A percentile compares a stretch with the other conserved stretches of the same genome.
These are phyloP conservation scores for Diaporthe capsici DNA, from an alignment of 2,329 filamentous ascomycete species.

Conservation along the genomic window DNA sequence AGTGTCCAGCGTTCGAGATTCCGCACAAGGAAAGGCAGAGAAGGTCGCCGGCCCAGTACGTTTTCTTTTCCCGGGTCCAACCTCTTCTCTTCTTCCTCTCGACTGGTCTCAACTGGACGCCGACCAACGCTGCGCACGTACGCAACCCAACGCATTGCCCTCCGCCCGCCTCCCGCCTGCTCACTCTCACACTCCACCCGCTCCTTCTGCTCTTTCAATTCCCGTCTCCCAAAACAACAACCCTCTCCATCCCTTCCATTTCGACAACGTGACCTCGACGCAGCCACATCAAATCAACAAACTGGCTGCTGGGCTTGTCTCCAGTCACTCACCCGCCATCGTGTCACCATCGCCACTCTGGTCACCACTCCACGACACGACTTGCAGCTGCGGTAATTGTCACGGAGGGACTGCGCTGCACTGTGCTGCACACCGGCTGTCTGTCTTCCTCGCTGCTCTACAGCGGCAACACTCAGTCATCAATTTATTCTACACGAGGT, in stretches of 20 bases:
- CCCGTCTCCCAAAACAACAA: slow-evolving; percentile 16
- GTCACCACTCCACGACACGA: not conserved
- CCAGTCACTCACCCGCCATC: not conserved
- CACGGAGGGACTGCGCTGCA: not conserved
- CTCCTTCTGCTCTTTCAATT: slow-evolving; percentile 6
- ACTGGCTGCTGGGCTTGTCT: not conserved
- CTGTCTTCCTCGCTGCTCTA: not conserved
- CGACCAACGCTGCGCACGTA: slow-evolving; percentile 27
- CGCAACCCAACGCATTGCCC: not conserved
- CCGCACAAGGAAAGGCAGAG: not conserved
- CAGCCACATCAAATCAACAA: slow-evolving; percentile 3
- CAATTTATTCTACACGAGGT: slow-evolving; percentile 11
- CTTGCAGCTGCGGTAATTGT: slow-evolving; percentile 6
- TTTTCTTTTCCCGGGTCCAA: slow-evolving; percentile 3
- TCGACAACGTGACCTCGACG: slow-evolving; percentile 17
- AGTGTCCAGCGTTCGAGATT: slow-evolving; percentile 7
- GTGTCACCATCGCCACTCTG: not conserved
- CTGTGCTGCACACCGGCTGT: slow-evolving; percentile 5
- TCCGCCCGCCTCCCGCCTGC: slow-evolving; percentile 4
- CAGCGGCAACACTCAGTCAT: not conserved
- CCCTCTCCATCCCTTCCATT: not conserved
- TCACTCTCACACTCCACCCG: slow-evolving; percentile 16
- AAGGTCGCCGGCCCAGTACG: not conserved
- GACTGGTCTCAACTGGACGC: slow-evolving; percentile 15
- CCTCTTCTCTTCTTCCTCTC: slow-evolving; percentile 16